Percentiles rank a stretch among this genome's conserved stretches.
Evolutionary conservation across 441 rosid species (phyloP).

Genomic region (Populus trichocarpa): DNA sequence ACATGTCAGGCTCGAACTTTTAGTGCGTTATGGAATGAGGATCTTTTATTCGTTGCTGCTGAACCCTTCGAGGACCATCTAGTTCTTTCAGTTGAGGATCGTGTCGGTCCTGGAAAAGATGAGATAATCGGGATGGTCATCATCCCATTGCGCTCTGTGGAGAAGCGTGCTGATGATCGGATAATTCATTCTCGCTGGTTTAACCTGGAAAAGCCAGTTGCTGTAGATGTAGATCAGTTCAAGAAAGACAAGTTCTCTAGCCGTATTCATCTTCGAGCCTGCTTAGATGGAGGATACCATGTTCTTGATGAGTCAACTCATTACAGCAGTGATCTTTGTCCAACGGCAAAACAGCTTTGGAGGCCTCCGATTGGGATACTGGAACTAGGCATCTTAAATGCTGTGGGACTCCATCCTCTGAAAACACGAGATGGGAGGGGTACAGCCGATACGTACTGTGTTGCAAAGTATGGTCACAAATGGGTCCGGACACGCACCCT

Average conservation of each 20-base stretch:
- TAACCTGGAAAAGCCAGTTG: slow-evolving; percentile 74
- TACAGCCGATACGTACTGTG: slow-evolving; percentile 84
- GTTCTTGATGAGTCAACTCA: slow-evolving; percentile 94
- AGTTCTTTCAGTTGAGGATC: slow-evolving; percentile 73
- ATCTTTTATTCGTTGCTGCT: slow-evolving; percentile 80
- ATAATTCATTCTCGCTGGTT: slow-evolving; percentile 85
- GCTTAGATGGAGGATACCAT: slow-evolving; percentile 94
- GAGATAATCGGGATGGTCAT: slow-evolving; percentile 78
- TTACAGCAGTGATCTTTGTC: slow-evolving; percentile 93
- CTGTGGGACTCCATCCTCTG: slow-evolving; percentile 89
- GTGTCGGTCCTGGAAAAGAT: slow-evolving; percentile 78
- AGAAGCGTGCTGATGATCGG: slow-evolving; percentile 86
- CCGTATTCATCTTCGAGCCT: slow-evolving; percentile 80
- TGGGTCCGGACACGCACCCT: slow-evolving; percentile 91
- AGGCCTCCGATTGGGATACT: slow-evolving; percentile 82
- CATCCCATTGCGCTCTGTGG: slow-evolving; percentile 64
- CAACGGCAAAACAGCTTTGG: slow-evolving; percentile 90
- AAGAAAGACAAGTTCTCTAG: slow-evolving; percentile 86
- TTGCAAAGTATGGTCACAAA: slow-evolving; percentile 89
- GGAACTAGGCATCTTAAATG: slow-evolving; percentile 80
- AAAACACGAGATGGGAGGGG: slow-evolving; percentile 85
- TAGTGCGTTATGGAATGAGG: slow-evolving; percentile 91
- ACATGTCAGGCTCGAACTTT: slow-evolving; percentile 73
- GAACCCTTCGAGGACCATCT: slow-evolving; percentile 90
- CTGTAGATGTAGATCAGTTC: slow-evolving; percentile 78